Conservation (phyloP, 2,329 filamentous ascomycete species). For the Ophiognomonia clavigignenti-juglandacearum region DNA sequence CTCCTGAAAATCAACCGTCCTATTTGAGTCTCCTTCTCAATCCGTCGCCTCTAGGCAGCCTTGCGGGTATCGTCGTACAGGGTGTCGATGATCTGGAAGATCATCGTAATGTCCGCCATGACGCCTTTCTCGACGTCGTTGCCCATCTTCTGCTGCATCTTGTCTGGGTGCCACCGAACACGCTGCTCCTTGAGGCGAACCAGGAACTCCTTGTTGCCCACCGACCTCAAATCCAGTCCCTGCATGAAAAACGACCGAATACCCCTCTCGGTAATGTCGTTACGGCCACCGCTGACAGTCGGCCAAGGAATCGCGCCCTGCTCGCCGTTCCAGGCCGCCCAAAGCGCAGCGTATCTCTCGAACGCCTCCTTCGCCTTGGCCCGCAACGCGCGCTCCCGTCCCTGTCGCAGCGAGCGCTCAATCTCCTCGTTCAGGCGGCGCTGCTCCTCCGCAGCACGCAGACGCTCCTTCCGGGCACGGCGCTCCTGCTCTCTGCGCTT, state of each 20-base stretch:
- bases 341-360: conserved; percentile 59
- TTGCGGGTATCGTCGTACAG: conserved; percentile 64
- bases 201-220: conserved; percentile 41
- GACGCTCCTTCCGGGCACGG: conserved; percentile 45
- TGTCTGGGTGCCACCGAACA: conserved; percentile 95
- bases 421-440: conserved; percentile 54
- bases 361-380: conserved; percentile 57
- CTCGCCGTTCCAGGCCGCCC: conserved; percentile 51
- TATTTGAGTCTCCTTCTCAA: too few relatives aligned
- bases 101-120: conserved; percentile 76
- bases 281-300: conserved; percentile 53
- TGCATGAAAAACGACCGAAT: conserved; percentile 66
- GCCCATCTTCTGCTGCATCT: conserved; percentile 86
- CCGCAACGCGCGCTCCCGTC: conserved; percentile 55
- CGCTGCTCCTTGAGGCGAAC: conserved; percentile 72
- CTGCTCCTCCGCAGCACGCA: conserved; percentile 34
- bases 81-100: conserved; percentile 85
- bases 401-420: conserved; percentile 63
- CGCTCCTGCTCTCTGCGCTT: conserved; percentile 31
- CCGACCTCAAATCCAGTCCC: conserved; percentile 37
- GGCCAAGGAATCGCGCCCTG: conserved; percentile 63
- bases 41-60: conserved; percentile 26
- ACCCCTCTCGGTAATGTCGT: conserved; percentile 51
- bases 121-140: conserved; percentile 67
- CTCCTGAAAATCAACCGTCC: too few relatives aligned